Conservation (phyloP, 1,284 basidiomycete genomes). For the Stygiomarasmius scandens region DNA sequence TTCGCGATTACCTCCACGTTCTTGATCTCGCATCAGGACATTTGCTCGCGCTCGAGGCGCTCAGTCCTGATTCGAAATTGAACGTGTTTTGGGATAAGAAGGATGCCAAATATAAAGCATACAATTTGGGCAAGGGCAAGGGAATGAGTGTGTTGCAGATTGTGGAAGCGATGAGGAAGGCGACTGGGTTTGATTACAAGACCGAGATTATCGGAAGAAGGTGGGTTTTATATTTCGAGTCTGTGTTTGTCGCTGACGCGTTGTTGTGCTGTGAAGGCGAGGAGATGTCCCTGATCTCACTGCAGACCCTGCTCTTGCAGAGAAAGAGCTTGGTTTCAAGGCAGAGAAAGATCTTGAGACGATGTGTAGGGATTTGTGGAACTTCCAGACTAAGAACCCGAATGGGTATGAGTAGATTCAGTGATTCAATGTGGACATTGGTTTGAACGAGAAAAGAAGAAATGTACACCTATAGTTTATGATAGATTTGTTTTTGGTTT, state of each 20-base stretch:
- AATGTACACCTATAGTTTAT: too few relatives aligned
- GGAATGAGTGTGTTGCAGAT: constrained; percentile 95
- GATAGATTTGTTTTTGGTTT: too few relatives aligned
- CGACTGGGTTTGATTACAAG: constrained; percentile 87
- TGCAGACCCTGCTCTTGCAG: constrained; percentile 89
- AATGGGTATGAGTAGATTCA: constrained; percentile 56
- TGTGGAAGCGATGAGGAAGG: constrained; percentile 93
- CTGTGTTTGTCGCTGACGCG: neutral
- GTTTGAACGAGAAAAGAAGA: too few relatives aligned
- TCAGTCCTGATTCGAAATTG: constrained; percentile 50
- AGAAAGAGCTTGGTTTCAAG: constrained; percentile 94
- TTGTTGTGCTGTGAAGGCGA: constrained; percentile 49
- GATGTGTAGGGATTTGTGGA: constrained; percentile 94
- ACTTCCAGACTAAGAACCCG: constrained; percentile 88
- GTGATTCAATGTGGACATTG: neutral
- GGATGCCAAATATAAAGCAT: constrained; percentile 81
- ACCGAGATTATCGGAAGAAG: constrained; percentile 89
- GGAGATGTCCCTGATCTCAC: constrained; percentile 98
- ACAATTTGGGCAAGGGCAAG: constrained; percentile 94
- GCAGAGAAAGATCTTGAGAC: constrained; percentile 81
- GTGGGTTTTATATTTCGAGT: constrained; percentile 36
- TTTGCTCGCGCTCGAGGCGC: constrained; percentile 88
- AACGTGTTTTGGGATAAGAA: constrained; percentile 57
- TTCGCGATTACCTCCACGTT: constrained; percentile 97
- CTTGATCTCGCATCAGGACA: constrained; percentile 95